These are phyloP conservation scores for Tolypocladium sp. DNA, from an alignment of 2,329 filamentous ascomycete species.

Conservation along the genomic window DNA sequence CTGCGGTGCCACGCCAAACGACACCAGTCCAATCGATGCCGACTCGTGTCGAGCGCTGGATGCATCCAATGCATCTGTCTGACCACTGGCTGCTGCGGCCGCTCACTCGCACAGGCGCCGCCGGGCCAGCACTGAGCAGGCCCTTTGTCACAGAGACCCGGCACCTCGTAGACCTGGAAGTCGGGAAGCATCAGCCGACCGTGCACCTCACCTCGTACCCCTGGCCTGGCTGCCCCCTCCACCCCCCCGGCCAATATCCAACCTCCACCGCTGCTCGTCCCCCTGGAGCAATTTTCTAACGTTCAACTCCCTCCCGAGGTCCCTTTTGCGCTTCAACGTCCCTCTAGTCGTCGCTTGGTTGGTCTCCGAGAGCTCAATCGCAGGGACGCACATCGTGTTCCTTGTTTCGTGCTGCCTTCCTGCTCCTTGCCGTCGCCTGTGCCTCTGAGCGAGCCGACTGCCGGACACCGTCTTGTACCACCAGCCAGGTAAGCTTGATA, in stretches of 20 bases:
- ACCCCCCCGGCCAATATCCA: background rate
- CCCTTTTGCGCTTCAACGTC: background rate
- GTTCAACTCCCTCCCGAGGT: background rate
- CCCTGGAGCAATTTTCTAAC: slow-evolving; percentile 5
- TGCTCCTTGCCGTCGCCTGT: background rate
- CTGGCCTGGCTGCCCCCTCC: background rate
- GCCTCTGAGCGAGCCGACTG: background rate
- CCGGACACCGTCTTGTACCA: background rate
- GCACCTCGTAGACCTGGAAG: background rate
- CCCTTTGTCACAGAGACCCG: no score
- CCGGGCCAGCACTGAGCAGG: no score
- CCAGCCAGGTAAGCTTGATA: background rate
- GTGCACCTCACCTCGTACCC: background rate
- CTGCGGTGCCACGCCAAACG: background rate
- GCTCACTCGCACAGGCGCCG: background rate
- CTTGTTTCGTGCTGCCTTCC: background rate
- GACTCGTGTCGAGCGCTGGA: background rate
- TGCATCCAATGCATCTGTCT: no score
- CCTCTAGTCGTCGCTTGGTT: background rate
- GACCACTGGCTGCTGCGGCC: background rate
- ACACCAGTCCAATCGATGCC: background rate
- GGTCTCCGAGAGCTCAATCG: background rate
- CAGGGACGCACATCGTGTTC: background rate
- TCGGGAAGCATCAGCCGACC: background rate
- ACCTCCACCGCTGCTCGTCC: slow-evolving; percentile 1